Percentiles rank a stretch among this genome's conserved stretches.
These are phyloP conservation scores for Hygrophorus russula DNA, from an alignment of 768 basidiomycete genomes.

Conservation along the genomic window DNA sequence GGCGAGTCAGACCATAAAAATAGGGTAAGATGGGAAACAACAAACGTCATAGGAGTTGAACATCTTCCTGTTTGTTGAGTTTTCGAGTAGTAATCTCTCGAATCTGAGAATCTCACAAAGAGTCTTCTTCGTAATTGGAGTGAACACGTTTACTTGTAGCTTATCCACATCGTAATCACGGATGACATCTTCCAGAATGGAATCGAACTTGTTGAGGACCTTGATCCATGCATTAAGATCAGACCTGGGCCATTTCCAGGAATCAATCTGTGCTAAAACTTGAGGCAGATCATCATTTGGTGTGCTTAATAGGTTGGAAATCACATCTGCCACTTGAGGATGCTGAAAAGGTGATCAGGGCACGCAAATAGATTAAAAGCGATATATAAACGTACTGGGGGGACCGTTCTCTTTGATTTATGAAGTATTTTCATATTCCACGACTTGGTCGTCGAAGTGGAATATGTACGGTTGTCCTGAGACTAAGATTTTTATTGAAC, in stretches of 20 bases:
- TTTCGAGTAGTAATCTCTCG: slow-evolving; percentile 84
- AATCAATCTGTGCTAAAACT: slow-evolving; percentile 55
- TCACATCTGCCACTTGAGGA: slow-evolving; percentile 72
- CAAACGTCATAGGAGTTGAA: slow-evolving; percentile 95
- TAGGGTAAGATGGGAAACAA: slow-evolving; percentile 11
- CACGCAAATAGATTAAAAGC: too few species aligned
- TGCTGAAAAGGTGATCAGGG: slow-evolving; percentile 43
- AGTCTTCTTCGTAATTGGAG: slow-evolving; percentile 58
- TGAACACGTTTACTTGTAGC: slow-evolving; percentile 72
- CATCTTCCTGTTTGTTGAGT: slow-evolving; percentile 95
- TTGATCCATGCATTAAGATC: slow-evolving; percentile 96
- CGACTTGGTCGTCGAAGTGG: slow-evolving; percentile 32
- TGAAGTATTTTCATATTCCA: slow-evolving; percentile 82
- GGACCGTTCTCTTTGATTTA: slow-evolving; percentile 71
- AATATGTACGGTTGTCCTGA: background rate
- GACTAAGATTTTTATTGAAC: too few species aligned
- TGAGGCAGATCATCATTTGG: slow-evolving; percentile 61
- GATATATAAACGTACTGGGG: slow-evolving; percentile 39
- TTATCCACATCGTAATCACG: slow-evolving; percentile 79
- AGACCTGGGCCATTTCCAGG: slow-evolving; percentile 92
- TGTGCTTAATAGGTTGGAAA: slow-evolving; percentile 54
- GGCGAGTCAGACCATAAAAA: slow-evolving; percentile 6
- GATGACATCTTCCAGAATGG: slow-evolving; percentile 73
- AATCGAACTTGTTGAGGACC: slow-evolving; percentile 93
- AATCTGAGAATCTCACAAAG: slow-evolving; percentile 81